Evolutionary conservation across 2,329 filamentous ascomycete species (phyloP).

Genomic region (Aspergillus luchuensis): DNA sequence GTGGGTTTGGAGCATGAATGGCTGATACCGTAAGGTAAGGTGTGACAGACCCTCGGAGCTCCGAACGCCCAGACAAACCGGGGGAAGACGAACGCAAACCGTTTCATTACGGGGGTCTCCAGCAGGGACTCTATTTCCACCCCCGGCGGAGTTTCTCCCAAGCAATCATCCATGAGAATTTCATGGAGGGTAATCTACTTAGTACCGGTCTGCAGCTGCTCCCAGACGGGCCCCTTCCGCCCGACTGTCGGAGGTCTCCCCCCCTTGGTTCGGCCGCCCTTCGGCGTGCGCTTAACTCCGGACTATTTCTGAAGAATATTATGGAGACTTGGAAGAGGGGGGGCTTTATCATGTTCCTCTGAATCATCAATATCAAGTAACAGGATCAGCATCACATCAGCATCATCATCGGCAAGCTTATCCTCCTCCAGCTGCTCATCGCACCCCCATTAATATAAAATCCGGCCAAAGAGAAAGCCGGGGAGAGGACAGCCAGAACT

Average conservation of each 20-base stretch:
- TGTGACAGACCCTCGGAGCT: slow-evolving; percentile 4
- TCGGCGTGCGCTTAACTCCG: slow-evolving; percentile 12
- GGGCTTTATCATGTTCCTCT: not conserved
- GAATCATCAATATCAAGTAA: not conserved
- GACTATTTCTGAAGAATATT: slow-evolving; percentile 10
- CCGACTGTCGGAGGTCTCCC: slow-evolving; percentile 1
- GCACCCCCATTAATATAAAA: no score
- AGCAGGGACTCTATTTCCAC: not conserved
- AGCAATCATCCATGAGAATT: not conserved
- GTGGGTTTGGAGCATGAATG: not conserved
- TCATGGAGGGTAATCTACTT: not conserved
- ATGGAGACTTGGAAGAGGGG: not conserved
- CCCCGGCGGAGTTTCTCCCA: not conserved
- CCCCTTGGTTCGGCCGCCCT: slow-evolving; percentile 3
- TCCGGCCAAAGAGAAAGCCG: not conserved
- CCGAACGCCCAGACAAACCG: slow-evolving; percentile 5
- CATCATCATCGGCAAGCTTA: not conserved
- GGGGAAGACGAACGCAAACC: not conserved
- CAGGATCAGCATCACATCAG: not conserved
- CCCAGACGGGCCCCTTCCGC: not conserved
- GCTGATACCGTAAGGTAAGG: not conserved
- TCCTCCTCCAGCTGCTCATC: not conserved
- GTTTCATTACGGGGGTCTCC: not conserved
- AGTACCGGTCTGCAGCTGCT: no score
- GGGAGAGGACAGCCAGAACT: not conserved